Base-by-base conservation (phyloP, 148 eudicot genomes). In the Agrostemma githago region DNA sequence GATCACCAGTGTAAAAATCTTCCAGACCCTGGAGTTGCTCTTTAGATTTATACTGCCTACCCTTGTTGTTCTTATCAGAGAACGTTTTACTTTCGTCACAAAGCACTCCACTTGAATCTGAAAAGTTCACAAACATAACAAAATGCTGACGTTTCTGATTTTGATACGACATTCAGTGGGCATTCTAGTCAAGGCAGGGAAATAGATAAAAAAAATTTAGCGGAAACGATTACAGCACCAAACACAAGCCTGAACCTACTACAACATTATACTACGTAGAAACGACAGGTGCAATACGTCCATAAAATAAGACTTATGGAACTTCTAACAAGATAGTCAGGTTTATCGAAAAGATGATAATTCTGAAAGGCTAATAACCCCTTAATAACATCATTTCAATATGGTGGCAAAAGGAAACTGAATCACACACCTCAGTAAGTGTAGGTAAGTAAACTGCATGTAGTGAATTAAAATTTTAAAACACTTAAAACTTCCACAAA, bases 1-100 rank as follows among this genome's bases (percentile, higher is more conserved):
- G 77, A 14, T 90, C 20, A 95, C 98, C 98, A 74, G 68, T 83
- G 62, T 90, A 95, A 69, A 95, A 86, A 14, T 90, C 89, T 76
- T 95, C 98, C 72, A 95, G 80, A 51, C 87, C 97, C 79, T 82
- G 85, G 74, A 92, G 83, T 82, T 95, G 98, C 67, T 85, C 77
- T 79, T 87, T 90, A 60, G 98, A 87, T 86, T 95, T 95, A 63
- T 92, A 83, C 79, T 76, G 89, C 78, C 97, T 83, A 76, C 84
- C 84, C 80, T 79, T 86, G 82, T 88, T 86, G 82, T 88, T 86
- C 84, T 86, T 91, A 65, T 95, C 97, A 39, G 79, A 72, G 76
- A 83, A 83, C 62, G 72, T 82, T 74, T 81, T 90, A 53, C 85
- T 87, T 54, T 94, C 96, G 10, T 90, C 89, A 66, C 84, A 79